Conservation (phyloP, 2,329 filamentous ascomycete species). For the Sporothrix brunneoviolacea region DNA sequence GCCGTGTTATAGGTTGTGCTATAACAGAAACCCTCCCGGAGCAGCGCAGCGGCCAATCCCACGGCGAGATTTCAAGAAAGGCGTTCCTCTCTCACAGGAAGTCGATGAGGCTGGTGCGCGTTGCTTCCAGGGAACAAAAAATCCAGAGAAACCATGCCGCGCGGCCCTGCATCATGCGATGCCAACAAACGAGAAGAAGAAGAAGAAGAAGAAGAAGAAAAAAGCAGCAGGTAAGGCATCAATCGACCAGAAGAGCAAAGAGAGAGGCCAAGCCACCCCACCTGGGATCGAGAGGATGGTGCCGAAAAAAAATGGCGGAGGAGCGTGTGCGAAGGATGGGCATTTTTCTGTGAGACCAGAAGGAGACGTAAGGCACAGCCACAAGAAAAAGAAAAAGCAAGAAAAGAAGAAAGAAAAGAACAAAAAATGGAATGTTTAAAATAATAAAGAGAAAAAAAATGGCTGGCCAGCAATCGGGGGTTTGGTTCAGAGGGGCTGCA, state of each 20-base stretch:
- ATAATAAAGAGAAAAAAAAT: neutral
- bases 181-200: neutral
- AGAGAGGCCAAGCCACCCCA: slow-evolving; percentile 2
- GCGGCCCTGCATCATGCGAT: slow-evolving; percentile 7
- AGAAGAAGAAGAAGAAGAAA: neutral
- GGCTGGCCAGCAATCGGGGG: slow-evolving; percentile 4
- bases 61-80: too few species aligned
- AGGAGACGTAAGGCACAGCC: neutral
- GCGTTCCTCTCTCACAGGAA: too few species aligned
- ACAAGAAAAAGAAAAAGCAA: neutral
- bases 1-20: too few species aligned
- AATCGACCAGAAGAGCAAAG: neutral
- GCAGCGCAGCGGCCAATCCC: too few species aligned
- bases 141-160: neutral
- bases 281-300: too few species aligned
- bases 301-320: neutral
- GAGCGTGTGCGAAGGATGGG: neutral
- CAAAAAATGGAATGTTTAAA: neutral
- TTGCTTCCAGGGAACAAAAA: too few species aligned
- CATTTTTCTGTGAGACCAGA: neutral
- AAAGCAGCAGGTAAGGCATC: neutral
- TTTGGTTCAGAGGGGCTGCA: too few species aligned
- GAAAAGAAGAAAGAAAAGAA: neutral
- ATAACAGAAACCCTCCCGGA: too few species aligned
- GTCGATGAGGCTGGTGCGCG: too few species aligned